These are phyloP conservation scores for Penicillium salamii DNA, from an alignment of 495 filamentous ascomycete species.

Conservation along the genomic window DNA sequence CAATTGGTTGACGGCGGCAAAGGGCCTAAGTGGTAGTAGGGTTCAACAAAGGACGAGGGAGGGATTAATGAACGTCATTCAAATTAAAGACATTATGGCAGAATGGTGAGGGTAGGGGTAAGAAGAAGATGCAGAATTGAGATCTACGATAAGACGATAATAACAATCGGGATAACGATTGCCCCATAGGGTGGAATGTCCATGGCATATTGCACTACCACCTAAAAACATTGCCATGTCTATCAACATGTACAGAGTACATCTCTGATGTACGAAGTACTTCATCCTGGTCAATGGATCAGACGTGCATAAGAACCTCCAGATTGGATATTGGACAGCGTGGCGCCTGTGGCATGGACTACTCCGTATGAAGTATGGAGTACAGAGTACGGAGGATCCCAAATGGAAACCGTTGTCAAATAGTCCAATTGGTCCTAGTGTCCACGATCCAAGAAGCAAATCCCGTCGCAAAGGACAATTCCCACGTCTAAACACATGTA, in stretches of 20 bases:
- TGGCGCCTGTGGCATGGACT: not conserved
- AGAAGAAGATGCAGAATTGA: slow-evolving; percentile 8
- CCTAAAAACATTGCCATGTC: not conserved
- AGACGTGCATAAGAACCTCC: too few relatives aligned
- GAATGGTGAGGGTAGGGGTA: slow-evolving; percentile 4
- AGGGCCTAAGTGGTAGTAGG: not conserved
- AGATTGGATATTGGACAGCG: slow-evolving; percentile 5
- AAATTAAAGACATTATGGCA: slow-evolving; percentile 4
- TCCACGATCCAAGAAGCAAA: not conserved
- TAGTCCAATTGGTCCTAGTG: not conserved
- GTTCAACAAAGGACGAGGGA: not conserved
- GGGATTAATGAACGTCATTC: not conserved
- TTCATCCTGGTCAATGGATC: too few relatives aligned
- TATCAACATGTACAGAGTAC: not conserved
- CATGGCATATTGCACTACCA: not conserved
- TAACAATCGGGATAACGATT: slow-evolving; percentile 10
- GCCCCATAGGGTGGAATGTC: not conserved
- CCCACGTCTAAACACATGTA: not conserved
- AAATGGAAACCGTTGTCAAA: too few relatives aligned
- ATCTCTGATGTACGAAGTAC: too few relatives aligned
- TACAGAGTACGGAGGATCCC: too few relatives aligned
- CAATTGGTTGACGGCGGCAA: not conserved
- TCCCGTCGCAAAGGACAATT: not conserved
- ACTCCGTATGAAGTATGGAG: not conserved
- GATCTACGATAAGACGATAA: slow-evolving; percentile 8